Conservation (phyloP, 306 rosid species). For the Astragalus glycyphyllos region DNA sequence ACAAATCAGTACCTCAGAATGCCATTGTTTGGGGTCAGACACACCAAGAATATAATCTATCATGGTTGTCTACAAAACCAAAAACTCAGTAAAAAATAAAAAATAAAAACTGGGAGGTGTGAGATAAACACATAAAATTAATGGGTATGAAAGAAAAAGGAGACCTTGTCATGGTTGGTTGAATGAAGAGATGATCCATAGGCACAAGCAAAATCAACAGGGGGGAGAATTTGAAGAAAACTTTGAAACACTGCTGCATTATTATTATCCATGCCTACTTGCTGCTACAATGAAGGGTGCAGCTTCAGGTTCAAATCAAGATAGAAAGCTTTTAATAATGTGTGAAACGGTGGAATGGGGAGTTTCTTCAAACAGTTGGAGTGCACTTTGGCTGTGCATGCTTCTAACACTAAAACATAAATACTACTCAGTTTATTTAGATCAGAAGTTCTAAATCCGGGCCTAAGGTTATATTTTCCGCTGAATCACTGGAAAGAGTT, state of each 20-base stretch:
- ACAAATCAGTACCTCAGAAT: conserved; percentile 67
- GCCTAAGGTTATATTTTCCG: too few species aligned
- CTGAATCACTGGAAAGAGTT: too few species aligned
- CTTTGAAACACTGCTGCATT: conserved; percentile 31
- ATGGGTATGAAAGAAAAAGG: conserved; percentile 14
- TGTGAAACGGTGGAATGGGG: conserved; percentile 6
- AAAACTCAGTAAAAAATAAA: conserved; percentile 27
- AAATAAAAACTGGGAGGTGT: too few species aligned
- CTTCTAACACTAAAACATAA: too few species aligned
- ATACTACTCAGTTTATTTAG: too few species aligned
- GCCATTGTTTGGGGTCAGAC: conserved; percentile 78
- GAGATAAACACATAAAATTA: background rate
- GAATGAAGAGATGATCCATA: conserved; percentile 66
- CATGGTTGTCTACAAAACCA: conserved; percentile 52
- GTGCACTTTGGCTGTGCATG: conserved; percentile 27
- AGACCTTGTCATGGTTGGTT: conserved; percentile 53
- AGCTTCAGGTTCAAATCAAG: conserved; percentile 25
- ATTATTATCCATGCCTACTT: conserved; percentile 39
- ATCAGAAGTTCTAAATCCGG: too few species aligned
- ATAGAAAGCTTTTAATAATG: background rate
- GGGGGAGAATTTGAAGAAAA: conserved; percentile 57
- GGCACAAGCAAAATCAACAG: conserved; percentile 59
- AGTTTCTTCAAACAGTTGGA: conserved; percentile 48
- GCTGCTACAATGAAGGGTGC: conserved; percentile 9
- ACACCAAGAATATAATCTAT: conserved; percentile 61